Base-by-base conservation (phyloP, 768 basidiomycete species). In the Tylopilus vinaceipallidus region DNA sequence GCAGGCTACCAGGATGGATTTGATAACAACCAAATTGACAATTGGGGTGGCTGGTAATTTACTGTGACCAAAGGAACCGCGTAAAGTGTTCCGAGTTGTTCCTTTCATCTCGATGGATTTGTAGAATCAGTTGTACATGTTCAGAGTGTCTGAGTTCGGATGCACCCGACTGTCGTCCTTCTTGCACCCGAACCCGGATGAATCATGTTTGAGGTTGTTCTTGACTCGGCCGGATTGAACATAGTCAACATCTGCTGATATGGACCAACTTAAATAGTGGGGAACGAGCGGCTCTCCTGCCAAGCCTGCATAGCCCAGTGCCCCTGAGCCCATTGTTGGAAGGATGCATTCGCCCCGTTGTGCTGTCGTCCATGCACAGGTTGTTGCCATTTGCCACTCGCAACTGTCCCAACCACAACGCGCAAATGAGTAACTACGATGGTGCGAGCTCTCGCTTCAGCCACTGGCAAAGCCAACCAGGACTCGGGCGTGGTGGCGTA, bases 1-100 rank as follows among this genome's bases (percentile, higher is more conserved):
- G 23, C 32, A 73, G 73, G 71, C n/a, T 75, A 45, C 26, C 37
- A 63, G 2, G 34, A 68, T 14, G 70, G 66, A 11, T 59, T 30
- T 9, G 52, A 53, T 10, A 33, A 61, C 33, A 47, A 54, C 19
- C 42, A 49, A 8, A 6, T 1, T 4, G 40, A 49, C 32, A 34
- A 26, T 23, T 49, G 24, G 14, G 51, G 24, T 1, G 52, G 33
- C 26, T 64, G 24, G 36, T 66, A 44, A 49, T 37, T 42, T 22
- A 37, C 13, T 27, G 10, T 16, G 26, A 8, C 16, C 24, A 26
- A 45, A 23, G 34, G 36, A 24, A n/a, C 34, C 23, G 20, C 20
- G 17, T 10, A 12, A 45, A 22, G 20, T 41, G 45, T 19, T 36
- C 27, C 12, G 12, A 29, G 6, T 44, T 30, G 17, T 46, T 47